Percentiles rank a stretch among this genome's conserved stretches.
Evolutionary conservation across 2,329 filamentous ascomycete species (phyloP).

Genomic region (Fusarium sororula): DNA sequence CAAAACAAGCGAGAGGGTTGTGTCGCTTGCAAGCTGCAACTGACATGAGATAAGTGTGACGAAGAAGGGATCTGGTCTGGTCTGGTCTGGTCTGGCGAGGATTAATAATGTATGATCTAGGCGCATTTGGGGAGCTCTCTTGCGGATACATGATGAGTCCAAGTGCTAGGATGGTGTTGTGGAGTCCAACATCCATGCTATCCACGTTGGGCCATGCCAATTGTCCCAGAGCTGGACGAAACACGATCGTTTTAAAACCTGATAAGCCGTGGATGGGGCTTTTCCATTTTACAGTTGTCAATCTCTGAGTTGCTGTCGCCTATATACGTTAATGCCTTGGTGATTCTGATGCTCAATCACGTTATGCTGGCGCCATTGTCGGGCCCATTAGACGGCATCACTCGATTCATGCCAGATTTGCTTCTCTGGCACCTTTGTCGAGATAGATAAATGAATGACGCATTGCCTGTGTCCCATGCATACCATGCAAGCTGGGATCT

Average conservation of each 20-base stretch:
- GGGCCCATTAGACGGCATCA: background rate
- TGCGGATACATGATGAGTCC: constrained; percentile 36
- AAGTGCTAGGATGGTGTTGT: constrained; percentile 33
- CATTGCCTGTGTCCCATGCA: constrained; percentile 12
- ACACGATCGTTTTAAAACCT: constrained; percentile 7
- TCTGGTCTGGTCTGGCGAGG: background rate
- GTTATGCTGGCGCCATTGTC: constrained; percentile 1
- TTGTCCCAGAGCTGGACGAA: constrained; percentile 11
- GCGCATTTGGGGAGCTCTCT: constrained; percentile 16
- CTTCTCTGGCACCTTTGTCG: background rate
- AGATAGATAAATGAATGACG: constrained; percentile 32
- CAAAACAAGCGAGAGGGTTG: constrained; percentile 15
- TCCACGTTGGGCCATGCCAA: background rate
- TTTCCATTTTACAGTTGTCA: background rate
- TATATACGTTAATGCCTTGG: background rate
- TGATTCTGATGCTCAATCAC: background rate
- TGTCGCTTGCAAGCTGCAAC: constrained; percentile 9
- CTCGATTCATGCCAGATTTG: background rate
- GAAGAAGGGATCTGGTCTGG: constrained; percentile 8
- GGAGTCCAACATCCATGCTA: constrained; percentile 17
- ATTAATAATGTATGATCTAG: constrained; percentile 33
- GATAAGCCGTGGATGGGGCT: background rate
- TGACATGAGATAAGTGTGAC: constrained; percentile 38
- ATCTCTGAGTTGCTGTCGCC: background rate
- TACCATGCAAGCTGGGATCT: constrained; percentile 29